Evolutionary conservation across 352 stramenopile genomes (phyloP).

Genomic region (Thraustochytrium sp.): DNA sequence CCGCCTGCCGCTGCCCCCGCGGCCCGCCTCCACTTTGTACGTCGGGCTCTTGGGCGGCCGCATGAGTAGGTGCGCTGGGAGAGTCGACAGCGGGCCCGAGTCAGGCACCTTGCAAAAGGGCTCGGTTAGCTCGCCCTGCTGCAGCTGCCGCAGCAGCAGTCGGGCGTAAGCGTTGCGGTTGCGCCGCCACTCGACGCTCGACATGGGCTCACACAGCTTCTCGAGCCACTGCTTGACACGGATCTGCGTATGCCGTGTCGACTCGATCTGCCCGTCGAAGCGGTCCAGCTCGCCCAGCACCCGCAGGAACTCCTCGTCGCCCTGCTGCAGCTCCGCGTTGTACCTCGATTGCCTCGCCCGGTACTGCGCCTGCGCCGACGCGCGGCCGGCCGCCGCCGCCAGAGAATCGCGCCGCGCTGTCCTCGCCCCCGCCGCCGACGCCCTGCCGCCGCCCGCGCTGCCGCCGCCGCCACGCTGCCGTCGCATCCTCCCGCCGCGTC

Average conservation of each 20-base stretch:
- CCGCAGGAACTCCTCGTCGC: not conserved
- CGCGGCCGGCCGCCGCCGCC: too few species aligned
- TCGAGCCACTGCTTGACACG: slow-evolving; percentile 25
- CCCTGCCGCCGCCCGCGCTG: too few species aligned
- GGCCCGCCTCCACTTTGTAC: not conserved
- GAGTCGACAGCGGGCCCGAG: not conserved
- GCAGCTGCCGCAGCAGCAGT: not conserved
- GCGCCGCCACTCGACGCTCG: not conserved
- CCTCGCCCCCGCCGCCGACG: too few species aligned
- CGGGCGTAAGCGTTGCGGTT: slow-evolving; percentile 31
- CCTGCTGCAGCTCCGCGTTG: not conserved
- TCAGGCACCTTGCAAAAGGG: slow-evolving; percentile 11
- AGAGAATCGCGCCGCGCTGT: too few species aligned
- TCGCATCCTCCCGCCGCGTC: too few species aligned
- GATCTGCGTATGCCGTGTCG: slow-evolving; percentile 19
- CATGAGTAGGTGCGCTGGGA: not conserved
- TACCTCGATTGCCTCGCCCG: not conserved
- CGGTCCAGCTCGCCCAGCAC: not conserved
- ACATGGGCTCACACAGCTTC: slow-evolving; percentile 38
- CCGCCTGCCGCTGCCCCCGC: not conserved
- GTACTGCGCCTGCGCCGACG: not conserved
- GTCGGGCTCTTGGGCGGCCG: not conserved
- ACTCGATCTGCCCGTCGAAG: not conserved
- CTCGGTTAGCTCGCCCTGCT: slow-evolving; percentile 13
- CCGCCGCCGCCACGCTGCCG: too few species aligned